phyloP scores from a whole-genome alignment of 345 rosid species.

The Nasturtium officinale region DNA sequence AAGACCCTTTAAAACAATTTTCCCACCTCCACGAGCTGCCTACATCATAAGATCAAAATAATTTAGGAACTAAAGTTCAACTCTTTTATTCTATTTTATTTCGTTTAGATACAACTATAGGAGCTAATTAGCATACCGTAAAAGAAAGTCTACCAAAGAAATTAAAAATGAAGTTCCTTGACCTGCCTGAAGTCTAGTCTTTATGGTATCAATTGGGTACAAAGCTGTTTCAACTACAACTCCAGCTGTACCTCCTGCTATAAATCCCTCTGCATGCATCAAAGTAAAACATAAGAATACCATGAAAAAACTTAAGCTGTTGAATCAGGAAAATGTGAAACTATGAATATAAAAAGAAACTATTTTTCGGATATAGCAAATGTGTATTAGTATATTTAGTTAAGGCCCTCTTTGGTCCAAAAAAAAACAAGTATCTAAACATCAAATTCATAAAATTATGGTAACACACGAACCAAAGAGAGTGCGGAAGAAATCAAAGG shows the following conservation, averaged over 20 bases:
- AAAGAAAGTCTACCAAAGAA: conserved; percentile 11
- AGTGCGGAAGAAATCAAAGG: conserved; percentile 72
- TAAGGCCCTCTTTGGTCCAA: not conserved
- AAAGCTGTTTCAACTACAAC: conserved; percentile 93
- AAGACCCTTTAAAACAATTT: conserved; percentile 79
- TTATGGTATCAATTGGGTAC: conserved; percentile 91
- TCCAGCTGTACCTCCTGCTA: conserved; percentile 97
- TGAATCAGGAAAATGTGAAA: not conserved
- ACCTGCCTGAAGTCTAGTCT: conserved; percentile 94
- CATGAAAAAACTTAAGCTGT: not conserved
- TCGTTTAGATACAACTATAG: not conserved
- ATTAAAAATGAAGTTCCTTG: conserved; percentile 1
- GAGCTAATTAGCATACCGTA: conserved; percentile 5
- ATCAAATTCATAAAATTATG: not conserved
- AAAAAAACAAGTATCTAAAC: not conserved
- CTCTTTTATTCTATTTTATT: not conserved
- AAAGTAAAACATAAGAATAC: not conserved
- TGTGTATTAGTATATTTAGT: too few relatives aligned
- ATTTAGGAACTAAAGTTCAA: not conserved
- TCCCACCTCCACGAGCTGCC: conserved; percentile 90
- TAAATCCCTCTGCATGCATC: conserved; percentile 68
- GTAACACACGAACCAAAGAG: conserved; percentile 53
- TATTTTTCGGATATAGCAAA: not conserved
- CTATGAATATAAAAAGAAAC: not conserved
- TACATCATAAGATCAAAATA: conserved; percentile 27